Evolutionary conservation across 2,329 filamentous ascomycete species (phyloP), one percentile per base, ranked within the genome.

Genomic region (Teratosphaeria pseudoeucalypti): DNA sequence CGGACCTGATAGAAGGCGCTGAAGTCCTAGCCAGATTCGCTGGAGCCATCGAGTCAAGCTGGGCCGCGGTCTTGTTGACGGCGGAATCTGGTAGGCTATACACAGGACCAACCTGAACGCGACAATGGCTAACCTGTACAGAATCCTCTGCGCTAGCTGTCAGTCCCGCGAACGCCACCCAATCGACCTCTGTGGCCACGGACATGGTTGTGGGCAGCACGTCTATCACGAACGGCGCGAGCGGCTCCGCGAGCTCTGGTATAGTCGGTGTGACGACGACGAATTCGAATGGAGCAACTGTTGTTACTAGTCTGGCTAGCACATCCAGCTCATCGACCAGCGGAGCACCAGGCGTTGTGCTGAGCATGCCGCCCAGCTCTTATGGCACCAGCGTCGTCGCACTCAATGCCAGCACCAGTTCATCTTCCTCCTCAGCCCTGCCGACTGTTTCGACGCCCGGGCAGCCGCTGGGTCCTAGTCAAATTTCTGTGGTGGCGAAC

Each of bases 1-100:
- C 66, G 1, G 63, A 57, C 34, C 55, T 66, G 16, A 57, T 67
- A 14, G 66, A 67, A 11, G 68, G 67, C 34, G 66, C 67, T 2
- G 61, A 66, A 34, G 65, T 73, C 34, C 54, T 72, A 37, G 68
- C 65, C 9, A 66, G 67, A 10, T 67, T 73, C 37, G 61, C 64
- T 26, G 70, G 71, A 2, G 58, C 61, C 1, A 61, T 66, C 56
- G 62, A 65, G 23, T 61, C 66, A 2, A 64, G 61, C 19, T 72
- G 69, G 69, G 64, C 62, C 29, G 61, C 67, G 0, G 64, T 73
- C n/a, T 58, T 57, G 27, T 65, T 73, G 26, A 62, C 60, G 11
- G 62, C 67, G 16, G 63, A 61, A 39, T 63, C 70, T 37, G 55
- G 65, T 64, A 58, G 63, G 65, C 9, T 23, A n/a, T 2, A 6